Evolutionary conservation across 306 rosid species (phyloP).

Genomic region (Coriaria nepalensis): DNA sequence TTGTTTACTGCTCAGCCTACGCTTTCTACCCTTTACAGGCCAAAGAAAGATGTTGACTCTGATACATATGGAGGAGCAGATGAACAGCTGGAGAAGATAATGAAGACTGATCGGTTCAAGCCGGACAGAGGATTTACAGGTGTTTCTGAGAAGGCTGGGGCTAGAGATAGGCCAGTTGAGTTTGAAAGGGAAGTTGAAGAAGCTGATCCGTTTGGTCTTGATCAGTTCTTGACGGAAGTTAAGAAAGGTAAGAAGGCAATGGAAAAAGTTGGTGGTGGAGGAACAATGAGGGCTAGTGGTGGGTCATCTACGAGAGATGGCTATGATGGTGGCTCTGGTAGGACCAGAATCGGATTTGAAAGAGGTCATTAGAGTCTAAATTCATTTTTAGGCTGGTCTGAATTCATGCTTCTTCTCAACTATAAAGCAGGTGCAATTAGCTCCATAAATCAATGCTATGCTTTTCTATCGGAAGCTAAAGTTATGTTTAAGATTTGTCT

Average conservation of each 20-base stretch:
- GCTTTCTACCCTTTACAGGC: conserved; percentile 72
- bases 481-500: too few species aligned
- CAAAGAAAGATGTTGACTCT: conserved; percentile 66
- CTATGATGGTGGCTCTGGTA: conserved; percentile 61
- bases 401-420: not conserved
- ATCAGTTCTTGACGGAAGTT: conserved; percentile 70
- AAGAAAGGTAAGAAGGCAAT: conserved; percentile 77
- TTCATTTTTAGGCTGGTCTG: not conserved
- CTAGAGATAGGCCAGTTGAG: conserved; percentile 73
- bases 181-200: conserved; percentile 73
- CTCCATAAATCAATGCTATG: too few species aligned
- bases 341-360: conserved; percentile 79
- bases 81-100: conserved; percentile 83
- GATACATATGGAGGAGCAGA: conserved; percentile 77
- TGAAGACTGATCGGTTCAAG: conserved; percentile 86
- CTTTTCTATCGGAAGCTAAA: too few species aligned
- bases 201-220: conserved; percentile 91
- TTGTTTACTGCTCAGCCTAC: conserved; percentile 75
- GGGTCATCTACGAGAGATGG: conserved; percentile 75
- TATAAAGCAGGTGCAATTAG: too few species aligned
- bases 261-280: conserved; percentile 61
- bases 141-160: conserved; percentile 51
- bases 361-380: conserved; percentile 35
- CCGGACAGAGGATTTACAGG: conserved; percentile 69
- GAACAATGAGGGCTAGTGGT: conserved; percentile 82